Base-by-base conservation (phyloP, 257 asterid species). In the Petunia axillaris region DNA sequence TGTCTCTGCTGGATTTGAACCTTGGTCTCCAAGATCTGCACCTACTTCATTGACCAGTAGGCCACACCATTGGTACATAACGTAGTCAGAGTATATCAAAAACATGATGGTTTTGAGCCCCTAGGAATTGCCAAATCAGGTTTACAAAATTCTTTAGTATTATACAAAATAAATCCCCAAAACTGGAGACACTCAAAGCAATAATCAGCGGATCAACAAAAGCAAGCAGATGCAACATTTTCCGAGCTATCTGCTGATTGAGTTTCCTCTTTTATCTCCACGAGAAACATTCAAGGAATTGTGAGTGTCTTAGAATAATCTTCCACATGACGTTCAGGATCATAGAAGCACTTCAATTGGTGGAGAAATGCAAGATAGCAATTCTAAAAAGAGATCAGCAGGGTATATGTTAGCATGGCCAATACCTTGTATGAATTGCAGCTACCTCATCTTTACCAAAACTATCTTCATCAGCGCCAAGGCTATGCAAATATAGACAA, bases 361-460 rank as follows among this genome's bases (percentile, higher is more conserved):
- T 44, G 11, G 3, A 44, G 10, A 46, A 70, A 70, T 25, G 16
- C 16, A 46, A 70, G 25, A 70, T 2, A 68, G 58, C 55, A 68
- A 16, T 40, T 25, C 76, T 70, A 48, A 46, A 70, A 44, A 16
- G 58, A 70, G 76, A 39, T 3, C 41, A 70, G 35, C 66, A 50
- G 8, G 11, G 83, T 43, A 58, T 65, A 60, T n/a, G 75, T 63
- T 43, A 62, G 81, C 62, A 44, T 38, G 46, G 54, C 59, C 73
- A 81, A 83, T 87, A 95, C 99, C 99, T 92, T 5, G 99, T 95
- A 67, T 93, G 99, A 71, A 91, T 92, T 67, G 99, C 97, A 81
- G 98, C 99, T 80, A 86, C 93, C 89, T 95, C 99, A 81, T 95
- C 98, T 86, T 89, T 93, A 81, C 97, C 95, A 84, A 95, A 95